Conservation (phyloP, 2,329 filamentous ascomycete genomes). For the Fusarium sp. region DNA sequence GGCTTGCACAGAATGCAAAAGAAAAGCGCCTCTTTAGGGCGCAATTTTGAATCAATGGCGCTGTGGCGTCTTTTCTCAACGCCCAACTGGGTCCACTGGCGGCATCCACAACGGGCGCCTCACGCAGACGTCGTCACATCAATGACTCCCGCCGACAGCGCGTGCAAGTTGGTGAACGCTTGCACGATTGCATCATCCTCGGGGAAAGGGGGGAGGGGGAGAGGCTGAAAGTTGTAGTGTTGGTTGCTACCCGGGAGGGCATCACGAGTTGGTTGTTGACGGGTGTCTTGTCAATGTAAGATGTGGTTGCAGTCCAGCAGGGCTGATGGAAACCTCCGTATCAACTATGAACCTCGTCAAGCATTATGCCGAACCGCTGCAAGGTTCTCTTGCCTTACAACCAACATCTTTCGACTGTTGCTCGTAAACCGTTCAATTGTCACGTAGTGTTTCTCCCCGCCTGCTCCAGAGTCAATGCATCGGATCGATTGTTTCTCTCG, state of each 20-base stretch:
- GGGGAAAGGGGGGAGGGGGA: conserved; percentile 3
- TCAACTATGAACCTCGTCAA: background rate
- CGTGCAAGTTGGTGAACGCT: conserved; percentile 12
- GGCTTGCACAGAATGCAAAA: conserved; percentile 10
- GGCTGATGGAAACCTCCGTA: too few relatives aligned
- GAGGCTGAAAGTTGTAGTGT: background rate
- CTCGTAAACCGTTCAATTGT: background rate
- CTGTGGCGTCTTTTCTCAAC: conserved; percentile 34
- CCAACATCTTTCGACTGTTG: background rate
- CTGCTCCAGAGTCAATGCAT: conserved; percentile 16
- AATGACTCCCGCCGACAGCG: background rate
- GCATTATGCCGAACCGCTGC: background rate
- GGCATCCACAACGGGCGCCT: background rate
- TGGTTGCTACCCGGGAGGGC: conserved; percentile 4
- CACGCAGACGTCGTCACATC: background rate
- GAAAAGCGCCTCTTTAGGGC: conserved; percentile 1
- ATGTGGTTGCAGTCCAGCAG: too few relatives aligned
- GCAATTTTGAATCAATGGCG: conserved; percentile 29
- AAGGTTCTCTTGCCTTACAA: background rate
- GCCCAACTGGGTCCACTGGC: conserved; percentile 22
- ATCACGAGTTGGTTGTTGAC: background rate
- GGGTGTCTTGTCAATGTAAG: too few relatives aligned
- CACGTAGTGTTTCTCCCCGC: background rate
- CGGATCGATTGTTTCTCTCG: background rate
- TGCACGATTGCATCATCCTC: conserved; percentile 15